These are phyloP conservation scores for Lasiodiplodia gonubiensis DNA, from an alignment of 2,329 filamentous ascomycete genomes.

Conservation along the genomic window DNA sequence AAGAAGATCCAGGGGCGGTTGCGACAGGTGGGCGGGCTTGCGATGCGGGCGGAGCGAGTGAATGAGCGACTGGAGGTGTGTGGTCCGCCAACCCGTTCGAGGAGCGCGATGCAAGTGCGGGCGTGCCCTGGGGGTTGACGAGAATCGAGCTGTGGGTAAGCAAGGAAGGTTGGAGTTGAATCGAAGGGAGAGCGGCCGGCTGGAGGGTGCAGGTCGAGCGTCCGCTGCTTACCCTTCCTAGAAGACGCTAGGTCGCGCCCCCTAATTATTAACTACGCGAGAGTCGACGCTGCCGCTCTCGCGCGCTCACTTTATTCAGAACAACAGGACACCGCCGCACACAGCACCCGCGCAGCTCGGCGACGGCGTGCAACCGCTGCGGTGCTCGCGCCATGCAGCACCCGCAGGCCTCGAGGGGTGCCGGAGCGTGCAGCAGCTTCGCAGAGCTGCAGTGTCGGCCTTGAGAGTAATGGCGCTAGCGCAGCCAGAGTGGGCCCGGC, in stretches of 20 bases:
- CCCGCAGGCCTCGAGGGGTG: neutral
- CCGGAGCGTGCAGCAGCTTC: slow-evolving; percentile 7
- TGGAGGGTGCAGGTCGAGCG: slow-evolving; percentile 16
- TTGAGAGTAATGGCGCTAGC: slow-evolving; percentile 6
- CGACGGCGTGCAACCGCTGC: neutral
- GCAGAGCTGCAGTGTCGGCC: slow-evolving; percentile 1
- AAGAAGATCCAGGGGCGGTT: slow-evolving; percentile 28
- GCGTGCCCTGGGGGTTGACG: slow-evolving; percentile 11
- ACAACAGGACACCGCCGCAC: neutral
- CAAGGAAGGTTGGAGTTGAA: slow-evolving; percentile 18
- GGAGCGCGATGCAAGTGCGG: slow-evolving; percentile 21
- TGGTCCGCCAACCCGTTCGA: slow-evolving; percentile 25
- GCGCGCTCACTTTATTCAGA: neutral
- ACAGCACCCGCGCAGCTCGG: neutral
- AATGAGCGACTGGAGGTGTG: slow-evolving; percentile 27
- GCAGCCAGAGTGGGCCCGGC: slow-evolving; percentile 5
- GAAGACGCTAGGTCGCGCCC: slow-evolving; percentile 9
- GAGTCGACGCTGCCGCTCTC: neutral
- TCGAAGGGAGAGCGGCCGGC: slow-evolving; percentile 19
- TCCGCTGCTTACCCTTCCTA: slow-evolving; percentile 17
- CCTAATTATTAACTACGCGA: slow-evolving; percentile 1
- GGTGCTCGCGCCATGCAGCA: slow-evolving; percentile 12
- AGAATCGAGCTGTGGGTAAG: slow-evolving; percentile 14
- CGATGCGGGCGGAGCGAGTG: slow-evolving; percentile 25
- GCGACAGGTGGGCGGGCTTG: slow-evolving; percentile 23